These are phyloP conservation scores for Penicillium digitatum DNA, from an alignment of 2,329 filamentous ascomycete species.

Conservation along the genomic window DNA sequence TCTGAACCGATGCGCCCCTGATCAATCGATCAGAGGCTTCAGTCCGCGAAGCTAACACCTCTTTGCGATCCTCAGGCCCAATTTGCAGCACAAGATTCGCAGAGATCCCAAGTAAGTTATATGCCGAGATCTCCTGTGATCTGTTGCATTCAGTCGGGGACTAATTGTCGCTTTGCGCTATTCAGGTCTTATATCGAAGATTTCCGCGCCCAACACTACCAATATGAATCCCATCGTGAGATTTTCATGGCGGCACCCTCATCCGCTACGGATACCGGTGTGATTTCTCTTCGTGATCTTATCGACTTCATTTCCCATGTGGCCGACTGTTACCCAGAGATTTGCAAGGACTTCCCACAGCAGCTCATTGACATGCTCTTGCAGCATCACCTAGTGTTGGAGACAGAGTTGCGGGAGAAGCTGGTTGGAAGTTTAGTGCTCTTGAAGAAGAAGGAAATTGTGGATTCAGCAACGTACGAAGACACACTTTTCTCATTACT, in stretches of 20 bases:
- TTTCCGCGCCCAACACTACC: constrained; percentile 80
- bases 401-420: constrained; percentile 86
- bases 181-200: constrained; percentile 80
- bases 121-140: neutral
- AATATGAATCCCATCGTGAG: constrained; percentile 86
- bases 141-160: neutral
- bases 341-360: constrained; percentile 71
- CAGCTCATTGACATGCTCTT: constrained; percentile 78
- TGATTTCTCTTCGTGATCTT: constrained; percentile 82
- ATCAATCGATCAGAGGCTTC: constrained; percentile 10
- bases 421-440: constrained; percentile 86
- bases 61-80: constrained; percentile 54
- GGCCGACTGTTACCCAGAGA: constrained; percentile 83
- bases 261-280: constrained; percentile 69
- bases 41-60: constrained; percentile 22
- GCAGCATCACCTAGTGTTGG: constrained; percentile 75
- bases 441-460: constrained; percentile 82
- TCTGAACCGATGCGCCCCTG: constrained; percentile 4
- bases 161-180: constrained; percentile 4
- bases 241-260: constrained; percentile 83
- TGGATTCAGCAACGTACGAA: constrained; percentile 69
- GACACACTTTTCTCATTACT: neutral
- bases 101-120: constrained; percentile 69
- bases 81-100: constrained; percentile 86
- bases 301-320: constrained; percentile 93